Evolutionary conservation across 2,329 filamentous ascomycete species (phyloP).

Genomic region (Thelonectria discophora): DNA sequence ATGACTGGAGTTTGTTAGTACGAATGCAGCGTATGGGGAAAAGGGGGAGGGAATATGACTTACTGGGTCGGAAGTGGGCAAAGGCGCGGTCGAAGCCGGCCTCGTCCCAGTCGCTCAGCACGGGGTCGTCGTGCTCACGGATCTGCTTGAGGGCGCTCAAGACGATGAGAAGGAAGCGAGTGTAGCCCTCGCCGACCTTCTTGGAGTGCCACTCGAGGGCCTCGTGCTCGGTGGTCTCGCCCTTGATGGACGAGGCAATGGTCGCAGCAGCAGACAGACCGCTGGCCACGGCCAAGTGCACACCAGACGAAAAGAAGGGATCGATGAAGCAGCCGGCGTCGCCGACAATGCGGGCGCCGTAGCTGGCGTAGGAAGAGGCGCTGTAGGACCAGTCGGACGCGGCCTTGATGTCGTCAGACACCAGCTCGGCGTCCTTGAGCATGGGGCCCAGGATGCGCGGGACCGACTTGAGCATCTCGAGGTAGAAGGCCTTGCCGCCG

Average conservation of each 20-base stretch:
- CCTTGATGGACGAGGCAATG: slow-evolving; percentile 51
- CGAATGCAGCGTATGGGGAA: no score
- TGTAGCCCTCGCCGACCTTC: slow-evolving; percentile 57
- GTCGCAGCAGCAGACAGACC: slow-evolving; percentile 57
- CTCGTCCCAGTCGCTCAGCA: slow-evolving; percentile 54
- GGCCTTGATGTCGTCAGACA: slow-evolving; percentile 48
- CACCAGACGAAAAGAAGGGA: slow-evolving; percentile 58
- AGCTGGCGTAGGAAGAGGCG: slow-evolving; percentile 52
- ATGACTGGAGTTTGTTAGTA: slow-evolving; percentile 46
- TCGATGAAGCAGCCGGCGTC: slow-evolving; percentile 61
- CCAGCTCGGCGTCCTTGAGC: slow-evolving; percentile 46
- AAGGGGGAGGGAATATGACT: no score
- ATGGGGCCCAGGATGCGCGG: slow-evolving; percentile 42
- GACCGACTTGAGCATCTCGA: slow-evolving; percentile 44
- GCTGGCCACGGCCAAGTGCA: slow-evolving; percentile 55
- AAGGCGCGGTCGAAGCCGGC: slow-evolving; percentile 55
- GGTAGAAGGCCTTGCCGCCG: slow-evolving; percentile 46
- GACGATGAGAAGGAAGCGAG: slow-evolving; percentile 52
- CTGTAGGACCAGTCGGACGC: slow-evolving; percentile 60
- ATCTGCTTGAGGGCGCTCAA: slow-evolving; percentile 51
- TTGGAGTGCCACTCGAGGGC: slow-evolving; percentile 54
- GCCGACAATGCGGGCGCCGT: slow-evolving; percentile 52
- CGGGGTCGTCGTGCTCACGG: slow-evolving; percentile 46
- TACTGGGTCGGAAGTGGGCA: slow-evolving; percentile 51
- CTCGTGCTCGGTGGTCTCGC: slow-evolving; percentile 49